These are phyloP conservation scores for Coemansia sp. DNA, from an alignment of 192 early-diverging fungal genomes.

Conservation along the genomic window DNA sequence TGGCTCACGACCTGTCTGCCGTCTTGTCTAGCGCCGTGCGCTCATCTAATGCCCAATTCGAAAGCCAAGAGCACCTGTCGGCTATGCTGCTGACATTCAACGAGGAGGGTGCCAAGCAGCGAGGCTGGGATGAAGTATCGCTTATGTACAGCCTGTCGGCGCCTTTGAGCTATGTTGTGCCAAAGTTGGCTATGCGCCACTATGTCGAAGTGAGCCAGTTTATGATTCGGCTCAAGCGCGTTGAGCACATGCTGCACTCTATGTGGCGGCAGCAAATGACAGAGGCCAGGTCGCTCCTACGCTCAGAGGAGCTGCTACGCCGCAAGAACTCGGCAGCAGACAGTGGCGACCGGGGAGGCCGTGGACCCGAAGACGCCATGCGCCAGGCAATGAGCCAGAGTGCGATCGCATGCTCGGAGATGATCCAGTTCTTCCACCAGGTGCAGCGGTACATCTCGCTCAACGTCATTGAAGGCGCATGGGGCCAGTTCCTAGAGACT, in stretches of 20 bases:
- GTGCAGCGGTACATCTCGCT: constrained; percentile 91
- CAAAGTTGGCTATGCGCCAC: constrained; percentile 63
- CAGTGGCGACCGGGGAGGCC: not conserved
- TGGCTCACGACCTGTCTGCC: constrained; percentile 86
- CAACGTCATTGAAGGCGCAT: constrained; percentile 88
- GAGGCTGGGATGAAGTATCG: constrained; percentile 92
- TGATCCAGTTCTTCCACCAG: constrained; percentile 93
- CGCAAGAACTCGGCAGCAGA: constrained; percentile 11
- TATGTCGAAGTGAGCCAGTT: constrained; percentile 86
- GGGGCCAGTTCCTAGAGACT: constrained; percentile 65
- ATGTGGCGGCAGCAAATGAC: constrained; percentile 79
- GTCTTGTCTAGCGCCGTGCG: constrained; percentile 78
- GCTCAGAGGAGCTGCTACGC: constrained; percentile 26
- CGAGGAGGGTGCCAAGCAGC: constrained; percentile 57
- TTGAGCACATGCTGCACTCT: constrained; percentile 68
- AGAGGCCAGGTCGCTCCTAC: constrained; percentile 47
- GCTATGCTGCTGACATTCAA: constrained; percentile 27
- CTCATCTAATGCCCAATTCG: constrained; percentile 84
- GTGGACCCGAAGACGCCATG: constrained; percentile 10
- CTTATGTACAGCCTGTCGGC: constrained; percentile 77
- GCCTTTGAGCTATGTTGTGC: constrained; percentile 84
- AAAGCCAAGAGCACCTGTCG: constrained; percentile 69
- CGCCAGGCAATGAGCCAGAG: constrained; percentile 63
- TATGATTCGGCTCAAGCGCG: constrained; percentile 83
- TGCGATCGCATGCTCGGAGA: constrained; percentile 69